Base-by-base conservation (phyloP, 768 basidiomycete species). In the Cystofilobasidium macerans region DNA sequence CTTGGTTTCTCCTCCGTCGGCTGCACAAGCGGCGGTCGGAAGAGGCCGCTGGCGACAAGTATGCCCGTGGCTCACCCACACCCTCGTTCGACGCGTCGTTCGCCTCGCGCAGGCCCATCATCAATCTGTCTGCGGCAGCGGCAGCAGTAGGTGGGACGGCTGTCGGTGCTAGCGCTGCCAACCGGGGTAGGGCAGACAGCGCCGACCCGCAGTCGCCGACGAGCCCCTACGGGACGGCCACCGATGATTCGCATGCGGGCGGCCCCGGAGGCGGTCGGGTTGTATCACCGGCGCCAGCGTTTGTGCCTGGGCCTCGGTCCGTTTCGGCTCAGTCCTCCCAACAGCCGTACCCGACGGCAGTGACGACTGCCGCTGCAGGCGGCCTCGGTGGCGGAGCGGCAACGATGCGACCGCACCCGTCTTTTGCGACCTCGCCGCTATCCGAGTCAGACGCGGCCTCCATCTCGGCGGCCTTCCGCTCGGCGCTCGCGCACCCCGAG, bases 1-100 rank as follows among this genome's bases (percentile, higher is more conserved):
- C 54, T 18, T 68, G 59, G 57, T 2, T 68, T 43, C 30, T 68
- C 54, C 33, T 68, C 33, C 61, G 67, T 24, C 54, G 62, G 22
- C 26, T 68, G 22, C 61, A 48, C 42, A 51, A 53, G 30, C 54
- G 26, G 36, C 54, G 26, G n/a, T 13, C 16, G 22, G 35, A n/a
- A 13, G 26, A 35, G 24, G 16, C 57, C 32, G 5, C 16, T 28
- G 33, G 11, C 40, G 33, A 7, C n/a, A 9, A n/a, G 4, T 47
- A 4, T n/a, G 9, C 9, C n/a, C 9, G 45, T 59, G 32, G 35
- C 26, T 48, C 24, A 30, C n/a, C 59, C 16, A 40, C 59, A 7
- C 53, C 47, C 32, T 60, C 58, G 58, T 47, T 60, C 45, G 36
- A 51, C 18, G 38, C 45, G 12, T 35, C 45, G 32, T 33, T 28